phyloP scores from a whole-genome alignment of 805 yeast genomes.

The Lachancea nothofagi region DNA sequence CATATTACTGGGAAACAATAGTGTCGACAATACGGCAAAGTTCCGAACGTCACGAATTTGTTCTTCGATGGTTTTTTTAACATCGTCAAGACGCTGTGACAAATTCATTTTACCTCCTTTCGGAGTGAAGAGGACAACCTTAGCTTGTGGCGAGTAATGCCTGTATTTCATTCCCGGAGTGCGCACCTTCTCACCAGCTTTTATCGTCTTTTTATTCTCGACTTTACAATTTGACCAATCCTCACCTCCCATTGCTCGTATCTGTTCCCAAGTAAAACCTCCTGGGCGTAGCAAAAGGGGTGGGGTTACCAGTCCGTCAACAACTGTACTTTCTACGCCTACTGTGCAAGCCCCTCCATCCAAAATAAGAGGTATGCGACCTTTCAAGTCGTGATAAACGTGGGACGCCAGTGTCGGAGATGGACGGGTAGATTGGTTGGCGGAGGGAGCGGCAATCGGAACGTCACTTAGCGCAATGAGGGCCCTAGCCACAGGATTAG shows the following conservation, averaged over 20 bases:
- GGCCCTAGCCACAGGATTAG: constrained; percentile 85
- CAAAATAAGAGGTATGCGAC: constrained; percentile 72
- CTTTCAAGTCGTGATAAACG: constrained; percentile 73
- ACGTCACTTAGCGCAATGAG: constrained; percentile 75
- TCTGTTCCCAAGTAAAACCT: constrained; percentile 79
- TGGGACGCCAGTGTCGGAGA: constrained; percentile 88
- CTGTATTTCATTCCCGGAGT: constrained; percentile 98
- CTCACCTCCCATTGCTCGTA: constrained; percentile 58
- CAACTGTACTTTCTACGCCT: constrained; percentile 91
- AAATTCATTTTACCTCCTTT: constrained; percentile 38
- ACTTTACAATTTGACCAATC: constrained; percentile 59
- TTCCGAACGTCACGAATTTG: constrained; percentile 24
- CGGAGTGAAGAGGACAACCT: constrained; percentile 60
- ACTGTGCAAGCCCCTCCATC: constrained; percentile 89
- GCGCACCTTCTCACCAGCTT: constrained; percentile 62
- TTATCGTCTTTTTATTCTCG: constrained; percentile 56
- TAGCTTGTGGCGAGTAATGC: constrained; percentile 89
- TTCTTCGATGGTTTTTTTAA: constrained; percentile 14
- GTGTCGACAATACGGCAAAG: constrained; percentile 49
- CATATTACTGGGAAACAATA: constrained; percentile 22
- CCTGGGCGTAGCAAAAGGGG: constrained; percentile 93
- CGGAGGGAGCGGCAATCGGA: constrained; percentile 97
- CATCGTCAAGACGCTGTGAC: constrained; percentile 27
- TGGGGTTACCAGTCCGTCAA: constrained; percentile 80
- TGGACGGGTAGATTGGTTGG: constrained; percentile 93